Evolutionary conservation across 2,329 filamentous ascomycete genomes (phyloP), one percentile per base, ranked within the genome.

Genomic region (Chrysoporthe deuterocubensis): DNA sequence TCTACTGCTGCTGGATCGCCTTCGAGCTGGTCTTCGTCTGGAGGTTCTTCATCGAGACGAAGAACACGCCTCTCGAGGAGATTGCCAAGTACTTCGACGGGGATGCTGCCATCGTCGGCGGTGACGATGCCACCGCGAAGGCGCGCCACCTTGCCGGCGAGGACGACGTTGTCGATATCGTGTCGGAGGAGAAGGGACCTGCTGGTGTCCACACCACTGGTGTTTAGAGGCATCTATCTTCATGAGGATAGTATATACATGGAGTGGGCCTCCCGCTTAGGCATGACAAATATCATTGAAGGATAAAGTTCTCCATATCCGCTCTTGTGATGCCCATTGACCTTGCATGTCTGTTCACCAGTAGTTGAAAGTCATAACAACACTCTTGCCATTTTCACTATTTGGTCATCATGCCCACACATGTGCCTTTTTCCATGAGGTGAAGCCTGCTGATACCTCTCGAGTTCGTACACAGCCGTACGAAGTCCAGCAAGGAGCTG

Each of bases 1-100:
- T 80, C 48, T 81, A 74, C 80, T 81, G 3, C 77, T 82, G 72
- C 80, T 81, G 37, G 69, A 75, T 62, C 73, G 76, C 42, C 71
- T 78, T 73, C 14, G 70, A 73, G 67, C 62, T 71, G 0, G 44
- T 67, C 37, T 59, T 72, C 6, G 68, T 73, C 14, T 71, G 61
- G 61, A 70, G 69, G 60, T 76, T 68, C 71, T 77, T 70, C 65
- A 66, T 72, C 60, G 76, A 78, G 67, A 78, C 77, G 71, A 75
- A 70, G 74, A 74, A 48, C 70, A 72, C 69, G 1, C 72, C 74
- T 11, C 70, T 78, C 37, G 77, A 78, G 71, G 75, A 77, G 59
- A 75, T 76, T 54, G 72, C 72, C 42, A 70, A 72, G 59, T 68
- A 71, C 65, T 75, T 75, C 58, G 74, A 75, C 54, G 72, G 72